Evolutionary conservation across 1,284 basidiomycete genomes (phyloP).

Genomic region (Apiotrichum gracile): DNA sequence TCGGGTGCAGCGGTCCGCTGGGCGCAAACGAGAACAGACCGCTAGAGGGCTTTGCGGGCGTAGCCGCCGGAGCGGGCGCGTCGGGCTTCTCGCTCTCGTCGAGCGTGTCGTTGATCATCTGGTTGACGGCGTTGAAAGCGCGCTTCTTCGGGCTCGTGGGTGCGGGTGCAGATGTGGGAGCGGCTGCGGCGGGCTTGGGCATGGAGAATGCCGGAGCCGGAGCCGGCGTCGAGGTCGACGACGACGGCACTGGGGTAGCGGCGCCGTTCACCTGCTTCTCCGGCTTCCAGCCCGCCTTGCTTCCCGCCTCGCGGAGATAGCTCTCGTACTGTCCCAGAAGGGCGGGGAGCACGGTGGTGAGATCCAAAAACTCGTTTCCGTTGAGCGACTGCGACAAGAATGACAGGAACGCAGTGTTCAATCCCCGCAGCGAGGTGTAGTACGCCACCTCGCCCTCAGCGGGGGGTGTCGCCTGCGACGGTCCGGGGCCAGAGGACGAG

Average conservation of each 20-base stretch:
- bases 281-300: constrained; percentile 43
- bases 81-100: constrained; percentile 10
- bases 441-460: constrained; percentile 52
- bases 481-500: constrained; percentile 25
- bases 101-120: constrained; percentile 32
- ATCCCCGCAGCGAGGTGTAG: constrained; percentile 68
- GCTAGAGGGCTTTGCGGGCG: neutral
- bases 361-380: constrained; percentile 68
- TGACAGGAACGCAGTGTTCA: constrained; percentile 67
- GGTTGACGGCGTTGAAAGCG: constrained; percentile 27
- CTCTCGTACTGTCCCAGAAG: constrained; percentile 62
- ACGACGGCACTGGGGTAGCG: neutral
- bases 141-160: constrained; percentile 18
- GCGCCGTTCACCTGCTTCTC: neutral
- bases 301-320: constrained; percentile 56
- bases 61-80: constrained; percentile 12
- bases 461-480: constrained; percentile 23
- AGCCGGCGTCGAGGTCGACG: constrained; percentile 48
- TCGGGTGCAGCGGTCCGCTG: constrained; percentile 30
- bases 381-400: constrained; percentile 61
- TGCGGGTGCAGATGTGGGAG: constrained; percentile 4
- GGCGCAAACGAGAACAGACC: constrained; percentile 38
- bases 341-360: constrained; percentile 47
- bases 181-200: constrained; percentile 14
- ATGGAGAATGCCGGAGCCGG: constrained; percentile 43